These are phyloP conservation scores for Ananas comosus DNA, from an alignment of 176 grass and related monocot genomes.

Conservation along the genomic window DNA sequence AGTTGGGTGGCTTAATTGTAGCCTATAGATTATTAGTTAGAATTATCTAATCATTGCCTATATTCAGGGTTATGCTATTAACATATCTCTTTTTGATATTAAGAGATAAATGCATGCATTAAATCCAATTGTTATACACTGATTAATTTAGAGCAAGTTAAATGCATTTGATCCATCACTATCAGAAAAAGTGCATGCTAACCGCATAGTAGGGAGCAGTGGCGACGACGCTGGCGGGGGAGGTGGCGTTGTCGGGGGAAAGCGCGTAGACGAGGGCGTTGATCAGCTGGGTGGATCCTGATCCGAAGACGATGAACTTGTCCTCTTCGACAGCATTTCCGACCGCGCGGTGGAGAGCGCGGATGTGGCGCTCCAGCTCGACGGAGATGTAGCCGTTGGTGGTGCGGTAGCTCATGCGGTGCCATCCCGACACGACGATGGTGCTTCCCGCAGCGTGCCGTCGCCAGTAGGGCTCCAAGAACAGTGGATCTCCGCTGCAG, in stretches of 20 bases:
- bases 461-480: constrained; percentile 77
- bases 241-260: constrained; percentile 26
- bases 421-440: constrained; percentile 66
- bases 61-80: too few relatives aligned
- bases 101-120: neutral
- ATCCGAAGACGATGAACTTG: constrained; percentile 46
- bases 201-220: constrained; percentile 44
- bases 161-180: too few relatives aligned
- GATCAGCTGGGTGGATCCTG: constrained; percentile 42
- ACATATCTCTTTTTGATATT: too few relatives aligned
- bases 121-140: neutral
- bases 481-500: constrained; percentile 54
- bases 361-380: constrained; percentile 54
- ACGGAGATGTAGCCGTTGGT: constrained; percentile 30
- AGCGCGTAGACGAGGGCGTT: constrained; percentile 59
- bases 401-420: constrained; percentile 47
- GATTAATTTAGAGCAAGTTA: too few relatives aligned
- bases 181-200: too few relatives aligned
- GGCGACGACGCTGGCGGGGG: constrained; percentile 46
- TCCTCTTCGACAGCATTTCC: constrained; percentile 47
- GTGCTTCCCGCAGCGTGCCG: constrained; percentile 44
- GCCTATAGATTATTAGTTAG: too few relatives aligned
- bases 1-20: too few relatives aligned
- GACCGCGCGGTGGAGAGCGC: constrained; percentile 37
- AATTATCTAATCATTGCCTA: too few relatives aligned